A percentile compares a stretch with the other conserved stretches of the same genome.
These are phyloP conservation scores for Aspergillus bridgeri DNA, from an alignment of 495 filamentous ascomycete genomes.

Conservation along the genomic window DNA sequence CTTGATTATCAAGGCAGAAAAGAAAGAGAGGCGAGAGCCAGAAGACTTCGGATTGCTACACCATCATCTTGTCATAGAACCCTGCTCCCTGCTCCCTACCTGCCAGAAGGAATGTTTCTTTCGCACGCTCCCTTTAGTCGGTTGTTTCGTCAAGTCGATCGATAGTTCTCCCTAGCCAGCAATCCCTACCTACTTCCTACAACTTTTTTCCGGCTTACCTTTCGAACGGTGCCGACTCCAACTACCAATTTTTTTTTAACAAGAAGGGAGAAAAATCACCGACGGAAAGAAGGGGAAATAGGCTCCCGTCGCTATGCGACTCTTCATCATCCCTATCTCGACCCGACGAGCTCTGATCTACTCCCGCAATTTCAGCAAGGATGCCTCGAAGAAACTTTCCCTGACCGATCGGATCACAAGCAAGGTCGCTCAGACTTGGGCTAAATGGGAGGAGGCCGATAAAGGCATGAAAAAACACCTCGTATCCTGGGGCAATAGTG, in stretches of 20 bases:
- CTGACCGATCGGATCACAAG: slow-evolving; percentile 60
- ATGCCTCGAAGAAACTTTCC: slow-evolving; percentile 46
- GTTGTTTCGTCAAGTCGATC: slow-evolving; percentile 18
- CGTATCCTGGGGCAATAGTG: slow-evolving; percentile 79
- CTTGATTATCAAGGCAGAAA: not conserved
- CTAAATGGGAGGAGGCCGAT: slow-evolving; percentile 79
- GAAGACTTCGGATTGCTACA: slow-evolving; percentile 5
- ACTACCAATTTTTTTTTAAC: not conserved
- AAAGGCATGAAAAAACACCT: slow-evolving; percentile 82
- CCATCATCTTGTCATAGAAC: not conserved
- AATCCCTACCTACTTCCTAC: slow-evolving; percentile 1
- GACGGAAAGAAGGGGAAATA: not conserved
- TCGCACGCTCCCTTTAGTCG: slow-evolving; percentile 13
- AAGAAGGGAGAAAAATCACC: slow-evolving; percentile 1
- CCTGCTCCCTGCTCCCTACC: not conserved
- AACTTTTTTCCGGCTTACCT: not conserved
- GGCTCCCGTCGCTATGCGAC: slow-evolving; percentile 62
- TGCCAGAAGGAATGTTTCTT: slow-evolving; percentile 19
- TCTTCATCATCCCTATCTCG: slow-evolving; percentile 93
- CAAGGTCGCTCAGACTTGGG: slow-evolving; percentile 73
- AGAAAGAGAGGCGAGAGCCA: too few species aligned
- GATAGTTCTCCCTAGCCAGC: slow-evolving; percentile 19
- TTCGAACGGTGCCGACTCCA: slow-evolving; percentile 2
- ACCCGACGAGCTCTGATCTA: slow-evolving; percentile 90
- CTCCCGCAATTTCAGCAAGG: slow-evolving; percentile 66